A percentile compares a stretch with the other conserved stretches of the same genome.
These are phyloP conservation scores for Grifola frondosa DNA, from an alignment of 1,284 basidiomycete genomes.

Conservation along the genomic window DNA sequence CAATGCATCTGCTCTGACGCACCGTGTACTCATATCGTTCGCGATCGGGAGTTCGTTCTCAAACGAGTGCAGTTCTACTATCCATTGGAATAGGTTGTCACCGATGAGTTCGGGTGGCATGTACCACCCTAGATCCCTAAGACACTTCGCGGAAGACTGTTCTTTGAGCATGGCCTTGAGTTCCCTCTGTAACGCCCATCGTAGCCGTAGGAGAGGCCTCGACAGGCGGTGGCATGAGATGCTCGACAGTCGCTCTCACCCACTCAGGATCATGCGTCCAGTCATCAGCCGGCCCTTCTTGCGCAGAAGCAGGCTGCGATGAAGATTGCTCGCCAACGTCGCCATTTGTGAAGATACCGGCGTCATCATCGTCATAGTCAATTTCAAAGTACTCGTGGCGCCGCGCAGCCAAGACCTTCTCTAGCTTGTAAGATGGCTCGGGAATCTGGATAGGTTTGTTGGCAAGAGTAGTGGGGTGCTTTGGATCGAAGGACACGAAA, in stretches of 20 bases:
- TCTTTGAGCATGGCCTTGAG: constrained; percentile 55
- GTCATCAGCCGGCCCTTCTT: too few species aligned
- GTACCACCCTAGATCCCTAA: constrained; percentile 62
- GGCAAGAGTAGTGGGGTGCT: constrained; percentile 22
- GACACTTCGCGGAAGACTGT: constrained; percentile 45
- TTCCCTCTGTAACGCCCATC: constrained; percentile 54
- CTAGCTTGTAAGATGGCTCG: constrained; percentile 50
- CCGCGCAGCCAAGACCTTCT: constrained; percentile 43
- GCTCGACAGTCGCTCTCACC: constrained; percentile 41
- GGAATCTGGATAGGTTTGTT: constrained; percentile 46
- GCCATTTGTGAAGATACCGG: constrained; percentile 36
- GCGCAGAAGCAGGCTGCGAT: too few species aligned
- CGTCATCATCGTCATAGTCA: constrained; percentile 50
- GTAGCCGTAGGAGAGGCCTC: constrained; percentile 50
- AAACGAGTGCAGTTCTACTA: constrained; percentile 66
- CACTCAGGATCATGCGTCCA: constrained; percentile 56
- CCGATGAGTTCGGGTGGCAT: constrained; percentile 56
- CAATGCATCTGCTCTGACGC: constrained; percentile 27
- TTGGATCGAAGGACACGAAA: constrained; percentile 43
- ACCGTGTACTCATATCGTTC: constrained; percentile 52
- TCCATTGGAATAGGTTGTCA: constrained; percentile 68
- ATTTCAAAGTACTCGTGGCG: constrained; percentile 37
- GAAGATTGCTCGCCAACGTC: constrained; percentile 1
- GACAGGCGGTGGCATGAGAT: constrained; percentile 53
- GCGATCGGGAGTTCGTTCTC: constrained; percentile 54